phyloP scores from a whole-genome alignment of 2,329 filamentous ascomycete species.

The Colletotrichum cuscutae region DNA sequence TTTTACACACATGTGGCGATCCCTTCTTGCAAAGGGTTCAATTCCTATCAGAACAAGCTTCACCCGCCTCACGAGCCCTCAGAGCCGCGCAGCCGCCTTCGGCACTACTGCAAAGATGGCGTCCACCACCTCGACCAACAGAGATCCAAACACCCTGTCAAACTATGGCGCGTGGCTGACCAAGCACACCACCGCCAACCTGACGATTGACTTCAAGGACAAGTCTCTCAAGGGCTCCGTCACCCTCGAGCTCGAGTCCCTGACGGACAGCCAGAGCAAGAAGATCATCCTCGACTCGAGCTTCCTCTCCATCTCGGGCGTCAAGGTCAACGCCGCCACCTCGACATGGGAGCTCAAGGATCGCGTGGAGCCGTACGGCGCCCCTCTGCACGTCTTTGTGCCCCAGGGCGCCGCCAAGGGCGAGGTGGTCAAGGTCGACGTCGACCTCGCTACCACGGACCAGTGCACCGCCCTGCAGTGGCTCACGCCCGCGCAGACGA shows the following conservation, averaged over 20 bases:
- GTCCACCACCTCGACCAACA: conserved; percentile 51
- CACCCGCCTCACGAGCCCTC: conserved; percentile 2
- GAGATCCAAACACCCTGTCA: conserved; percentile 89
- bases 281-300: conserved; percentile 92
- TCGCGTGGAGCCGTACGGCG: conserved; percentile 78
- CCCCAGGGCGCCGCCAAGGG: conserved; percentile 65
- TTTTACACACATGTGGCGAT: conserved; percentile 33
- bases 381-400: conserved; percentile 73
- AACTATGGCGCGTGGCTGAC: conserved; percentile 93
- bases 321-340: conserved; percentile 74
- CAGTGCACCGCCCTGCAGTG: conserved; percentile 94
- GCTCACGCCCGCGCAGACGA: conserved; percentile 92
- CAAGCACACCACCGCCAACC: conserved; percentile 82
- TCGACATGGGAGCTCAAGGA: conserved; percentile 76
- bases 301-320: conserved; percentile 76
- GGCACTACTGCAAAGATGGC: conserved; percentile 28
- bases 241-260: conserved; percentile 78
- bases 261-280: conserved; percentile 76
- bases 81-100: conserved; percentile 19
- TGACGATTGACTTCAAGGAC: conserved; percentile 85
- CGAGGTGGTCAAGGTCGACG: conserved; percentile 64
- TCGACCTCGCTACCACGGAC: conserved; percentile 82
- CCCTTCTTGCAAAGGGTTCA: conserved; percentile 29
- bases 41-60: conserved; percentile 30
- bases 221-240: conserved; percentile 83